Evolutionary conservation across 2,329 filamentous ascomycete species (phyloP).

Genomic region (Malbranchea cinnamomea): DNA sequence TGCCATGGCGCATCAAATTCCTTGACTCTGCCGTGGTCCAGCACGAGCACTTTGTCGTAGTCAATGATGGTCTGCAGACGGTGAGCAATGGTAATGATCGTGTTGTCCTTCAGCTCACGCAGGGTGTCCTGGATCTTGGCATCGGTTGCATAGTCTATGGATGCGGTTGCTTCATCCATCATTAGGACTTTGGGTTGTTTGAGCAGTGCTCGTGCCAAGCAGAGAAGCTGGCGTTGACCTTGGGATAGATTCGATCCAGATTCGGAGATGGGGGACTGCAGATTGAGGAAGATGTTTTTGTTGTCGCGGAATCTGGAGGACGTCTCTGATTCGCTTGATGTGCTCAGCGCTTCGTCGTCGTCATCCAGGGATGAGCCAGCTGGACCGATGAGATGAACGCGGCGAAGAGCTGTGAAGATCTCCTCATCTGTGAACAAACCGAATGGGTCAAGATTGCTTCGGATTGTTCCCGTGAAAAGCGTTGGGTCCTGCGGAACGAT

Average conservation of each 20-base stretch:
- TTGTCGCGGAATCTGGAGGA: slow-evolving; percentile 43
- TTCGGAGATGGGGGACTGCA: slow-evolving; percentile 70
- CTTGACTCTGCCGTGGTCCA: slow-evolving; percentile 75
- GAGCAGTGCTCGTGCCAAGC: slow-evolving; percentile 80
- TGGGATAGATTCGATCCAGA: slow-evolving; percentile 91
- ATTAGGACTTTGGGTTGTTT: slow-evolving; percentile 87
- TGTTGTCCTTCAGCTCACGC: slow-evolving; percentile 70
- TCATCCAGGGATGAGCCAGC: slow-evolving; percentile 14
- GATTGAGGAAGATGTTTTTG: slow-evolving; percentile 86
- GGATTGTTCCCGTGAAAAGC: slow-evolving; percentile 80
- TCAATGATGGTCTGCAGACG: slow-evolving; percentile 92
- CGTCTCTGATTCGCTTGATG: slow-evolving; percentile 6
- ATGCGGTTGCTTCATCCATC: slow-evolving; percentile 97
- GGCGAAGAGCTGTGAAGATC: slow-evolving; percentile 70
- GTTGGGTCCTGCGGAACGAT: slow-evolving; percentile 95
- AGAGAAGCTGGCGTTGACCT: slow-evolving; percentile 87
- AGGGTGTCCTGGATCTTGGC: slow-evolving; percentile 94
- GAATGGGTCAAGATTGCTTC: slow-evolving; percentile 89
- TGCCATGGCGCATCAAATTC: slow-evolving; percentile 87
- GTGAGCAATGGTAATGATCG: slow-evolving; percentile 93
- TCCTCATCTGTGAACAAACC: slow-evolving; percentile 75
- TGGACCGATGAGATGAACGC: slow-evolving; percentile 64
- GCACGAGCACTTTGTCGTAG: slow-evolving; percentile 90
- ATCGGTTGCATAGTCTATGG: slow-evolving; percentile 92
- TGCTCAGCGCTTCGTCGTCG: not conserved